Evolutionary conservation across 495 filamentous ascomycete genomes (phyloP), one percentile per base, ranked within the genome.

Genomic region (Beverwykella pulmonaria): DNA sequence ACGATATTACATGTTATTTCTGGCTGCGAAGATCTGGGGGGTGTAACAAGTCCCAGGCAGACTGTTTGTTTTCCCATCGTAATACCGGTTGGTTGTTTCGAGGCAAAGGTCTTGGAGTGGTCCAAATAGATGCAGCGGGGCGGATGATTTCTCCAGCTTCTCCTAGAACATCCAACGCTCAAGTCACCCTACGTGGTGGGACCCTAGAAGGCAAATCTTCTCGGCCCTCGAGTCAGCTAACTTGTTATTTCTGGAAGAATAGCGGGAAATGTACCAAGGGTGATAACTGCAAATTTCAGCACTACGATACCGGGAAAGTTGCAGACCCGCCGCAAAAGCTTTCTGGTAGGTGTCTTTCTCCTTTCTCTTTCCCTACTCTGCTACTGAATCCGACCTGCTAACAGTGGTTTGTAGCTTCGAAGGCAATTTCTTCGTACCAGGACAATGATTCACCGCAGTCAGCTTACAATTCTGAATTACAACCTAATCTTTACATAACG

Each of bases 201-300:
- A 19, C 4, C 5, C n/a, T 7, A 23, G 22, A 7, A 6, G n/a
- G 46, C 17, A 48, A 48, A 15, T 48, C 46, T 4, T 48, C 7
- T 48, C 6, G 17, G 17, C 46, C 6, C 46, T 15, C 19, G 55
- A 26, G 25, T 1, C 23, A 27, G n/a, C n/a, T 53, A 30, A 59
- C 63, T 2, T 59, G 54, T 22, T 67, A 50, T 36, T 67, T 55
- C 22, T 67, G 54, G 63, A 61, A 44, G 9, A n/a, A 1, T 30
- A 1, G 14, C 3, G 27, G 48, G 2, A 67, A 30, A 15, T 63
- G 58, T 47, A 48, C 26, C 1, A 29, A 46, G 3, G 57, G 26
- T 14, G 56, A 59, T 15, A 19, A 56, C 8, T 59, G 59, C 30
- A 27, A 5, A 2, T 57, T 25, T 30, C 34, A 17, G 22, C 59